Base-by-base conservation (phyloP, 1,139 yeast species). In the Yamadazyma membranifaciens region DNA sequence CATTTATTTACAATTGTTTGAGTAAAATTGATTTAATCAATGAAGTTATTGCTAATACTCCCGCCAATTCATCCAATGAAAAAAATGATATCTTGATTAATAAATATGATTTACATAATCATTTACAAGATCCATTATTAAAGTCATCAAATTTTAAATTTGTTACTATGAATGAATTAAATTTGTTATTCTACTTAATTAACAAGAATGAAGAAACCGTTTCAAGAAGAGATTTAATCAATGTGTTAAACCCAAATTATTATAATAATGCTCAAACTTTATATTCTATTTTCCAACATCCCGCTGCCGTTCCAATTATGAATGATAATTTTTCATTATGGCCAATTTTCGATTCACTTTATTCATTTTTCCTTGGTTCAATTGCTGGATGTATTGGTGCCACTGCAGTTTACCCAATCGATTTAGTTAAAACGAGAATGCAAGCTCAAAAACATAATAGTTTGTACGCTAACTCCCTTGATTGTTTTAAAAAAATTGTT, bases 311-410 rank as follows among this genome's bases (percentile, higher is more conserved):
- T 36, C 64, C 68, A 17, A 34, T 50, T 11, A 55, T 55, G 33
- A 57, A 58, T 15, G 77, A 71, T 48, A 72, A 70, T 54, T 71
- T 71, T 47, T 65, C 73, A 9, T 65, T 71, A 45, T 70, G 74
- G 75, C 77, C 77, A 29, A 73, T 92, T 41, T 85, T 88, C 56
- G 95, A 87, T 58, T 87, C 96, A 3, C 75, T 83, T 40, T 88
- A 91, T 65, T 89, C 95, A 46, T 92, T 92, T 63, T 70, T 87
- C 37, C 71, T 92, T 47, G 98, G 98, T 24, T 89, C 97, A 3
- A 75, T 91, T 40, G 98, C 98, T 28, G 98, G 98, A 45, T 95
- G 97, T 57, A 83, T 92, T 64, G 98, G 98, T 51, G 98, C 98
- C 20, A 87, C 97, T 9, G 89, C 86, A n/a, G 98, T 92, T 34